Evolutionary conservation across 2,329 filamentous ascomycete genomes (phyloP), one percentile per base, ranked within the genome.

Genomic region (Colletotrichum sp.): DNA sequence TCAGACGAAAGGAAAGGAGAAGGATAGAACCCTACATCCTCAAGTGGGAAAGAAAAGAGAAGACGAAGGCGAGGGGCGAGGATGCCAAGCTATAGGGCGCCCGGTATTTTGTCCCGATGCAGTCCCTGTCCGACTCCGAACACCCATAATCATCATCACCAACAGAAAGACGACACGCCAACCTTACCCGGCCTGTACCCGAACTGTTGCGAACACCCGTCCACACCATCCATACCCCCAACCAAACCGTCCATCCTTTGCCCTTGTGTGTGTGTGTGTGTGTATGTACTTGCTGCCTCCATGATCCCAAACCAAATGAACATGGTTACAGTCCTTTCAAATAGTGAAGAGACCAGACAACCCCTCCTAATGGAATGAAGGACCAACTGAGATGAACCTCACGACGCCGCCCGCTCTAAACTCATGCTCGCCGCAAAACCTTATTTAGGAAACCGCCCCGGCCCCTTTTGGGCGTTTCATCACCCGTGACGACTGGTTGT

Each of bases 371-470:
- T 21, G 57, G 57, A 55, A 43, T 43, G 34, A 43, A 27, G n/a
- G 21, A 1, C 57, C 51, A 47, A 47, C 64, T 66, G 64, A 68
- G 58, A 62, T 63, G 66, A 62, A 69, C 57, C 66, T 21, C 13
- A 61, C 57, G 36, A 34, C 38, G 61, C 61, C 55, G 66, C 55
- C 66, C 66, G 66, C 47, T 61, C 34, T 55, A 21, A 16, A 43
- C 21, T n/a, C 34, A 80, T 72, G 75, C 73, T 68, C 81, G 79
- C 65, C 82, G 78, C 58, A 84, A 83, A 75, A 84, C 81, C 78
- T 84, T 84, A 54, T 80, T 82, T 24, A 84, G 77, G 64, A 84
- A 73, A 27, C 80, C 78, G 18, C 79, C 79, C 31, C 81, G 79
- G 18, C 82, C 79, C 38, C 79, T 77, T 68, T 76, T 76, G 54